Evolutionary conservation across 768 basidiomycete genomes (phyloP).

Genomic region (Candolleomyces aberdarensis): DNA sequence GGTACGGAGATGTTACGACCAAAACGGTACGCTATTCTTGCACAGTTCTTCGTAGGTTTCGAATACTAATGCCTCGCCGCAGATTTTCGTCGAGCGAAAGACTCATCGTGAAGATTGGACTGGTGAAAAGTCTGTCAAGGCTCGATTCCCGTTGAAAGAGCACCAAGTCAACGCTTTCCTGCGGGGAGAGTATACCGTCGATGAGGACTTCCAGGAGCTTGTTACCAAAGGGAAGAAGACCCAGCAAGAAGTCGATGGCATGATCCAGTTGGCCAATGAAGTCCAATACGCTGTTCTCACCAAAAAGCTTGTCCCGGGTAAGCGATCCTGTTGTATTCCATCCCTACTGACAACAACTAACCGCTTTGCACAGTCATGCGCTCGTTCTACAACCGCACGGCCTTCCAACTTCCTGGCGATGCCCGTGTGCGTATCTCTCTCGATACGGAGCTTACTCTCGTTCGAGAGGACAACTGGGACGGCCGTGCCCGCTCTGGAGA

Average conservation of each 20-base stretch:
- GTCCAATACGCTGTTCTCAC: constrained; percentile 90
- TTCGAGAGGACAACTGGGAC: constrained; percentile 98
- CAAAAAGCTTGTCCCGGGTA: constrained; percentile 79
- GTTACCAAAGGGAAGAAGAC: constrained; percentile 90
- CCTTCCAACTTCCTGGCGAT: constrained; percentile 98
- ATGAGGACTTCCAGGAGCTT: constrained; percentile 85
- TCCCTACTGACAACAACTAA: not conserved
- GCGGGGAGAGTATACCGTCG: constrained; percentile 87
- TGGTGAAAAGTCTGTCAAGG: constrained; percentile 97
- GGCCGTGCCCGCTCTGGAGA: constrained; percentile 67
- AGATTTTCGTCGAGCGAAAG: constrained; percentile 89
- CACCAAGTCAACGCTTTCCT: constrained; percentile 90
- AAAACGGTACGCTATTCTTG: constrained; percentile 58
- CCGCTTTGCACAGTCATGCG: constrained; percentile 68
- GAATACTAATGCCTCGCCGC: not conserved
- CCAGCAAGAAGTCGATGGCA: constrained; percentile 84
- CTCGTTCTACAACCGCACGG: constrained; percentile 97
- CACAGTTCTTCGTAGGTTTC: not conserved
- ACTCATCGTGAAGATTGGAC: constrained; percentile 99
- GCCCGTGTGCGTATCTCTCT: constrained; percentile 98
- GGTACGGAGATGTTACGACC: constrained; percentile 89
- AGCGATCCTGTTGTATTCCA: constrained; percentile 14
- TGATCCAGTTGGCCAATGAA: constrained; percentile 97
- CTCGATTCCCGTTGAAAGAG: constrained; percentile 94
- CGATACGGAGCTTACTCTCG: constrained; percentile 92